Base-by-base conservation (phyloP, 805 yeast species). In the Candida chauliodis region DNA sequence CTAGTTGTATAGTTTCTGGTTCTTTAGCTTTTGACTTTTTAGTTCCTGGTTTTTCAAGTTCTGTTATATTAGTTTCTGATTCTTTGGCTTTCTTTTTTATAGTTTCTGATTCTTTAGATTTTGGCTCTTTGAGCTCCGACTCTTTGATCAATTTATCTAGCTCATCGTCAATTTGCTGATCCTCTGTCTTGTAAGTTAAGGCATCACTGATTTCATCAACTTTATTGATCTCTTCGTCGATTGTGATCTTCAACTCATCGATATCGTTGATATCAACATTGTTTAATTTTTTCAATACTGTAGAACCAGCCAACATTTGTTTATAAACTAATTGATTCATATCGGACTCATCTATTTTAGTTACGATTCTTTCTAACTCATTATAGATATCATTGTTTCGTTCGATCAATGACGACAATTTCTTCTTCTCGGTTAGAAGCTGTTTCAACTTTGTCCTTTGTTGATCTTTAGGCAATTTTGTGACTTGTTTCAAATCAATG, bases 291-390 rank as follows among this genome's bases (percentile, higher is more conserved):
- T 52, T 42, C 41, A 68, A 55, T 5, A 54, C 51, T 2, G 40
- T 37, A 3, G 60, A 40, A 11, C 69, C 55, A 5, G 51, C 44
- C 14, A 48, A 43, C 38, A 67, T 47, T 11, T 61, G 56, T 13
- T 50, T 44, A 35, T 49, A 51, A 4, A 63, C 39, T 14, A 46
- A 43, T 1, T 47, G 41, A 41, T 66, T 66, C 13, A 55, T 38
- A 20, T 49, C 50, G 2, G 71, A 63, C 11, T 68, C 67, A 43
- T 66, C 56, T 13, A 68, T 64, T 43, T 63, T 63, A 18, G 45
- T 34, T 22, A 65, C 36, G 2, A 66, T 47, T 11, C 43, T 30
- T 1, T 38, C 38, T 24, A 68, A 45, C 30, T 63, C 59, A 13
- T 38, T 35, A 14, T 48, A 47, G 3, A 56, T 40, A 5, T 21